phyloP scores from a whole-genome alignment of 306 rosid species.

The Heteromeles arbutifolia region DNA sequence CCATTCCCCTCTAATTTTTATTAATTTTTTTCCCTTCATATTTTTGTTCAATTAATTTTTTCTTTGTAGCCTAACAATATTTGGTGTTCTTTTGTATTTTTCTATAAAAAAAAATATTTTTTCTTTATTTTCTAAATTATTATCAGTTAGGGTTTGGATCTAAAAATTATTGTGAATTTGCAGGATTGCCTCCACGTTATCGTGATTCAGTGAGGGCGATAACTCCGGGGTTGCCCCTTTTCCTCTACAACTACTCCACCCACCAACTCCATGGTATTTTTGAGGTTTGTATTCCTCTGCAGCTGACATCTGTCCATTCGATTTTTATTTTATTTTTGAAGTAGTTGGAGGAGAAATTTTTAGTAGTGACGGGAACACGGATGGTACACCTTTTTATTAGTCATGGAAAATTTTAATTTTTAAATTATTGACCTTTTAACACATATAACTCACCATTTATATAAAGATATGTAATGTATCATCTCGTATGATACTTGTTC shows the following conservation, averaged over 20 bases:
- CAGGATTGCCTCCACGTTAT: constrained; percentile 90
- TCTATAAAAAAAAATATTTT: no score
- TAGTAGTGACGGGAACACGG: no score
- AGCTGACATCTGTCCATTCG: neutral
- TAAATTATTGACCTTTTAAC: no score
- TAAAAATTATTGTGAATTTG: neutral
- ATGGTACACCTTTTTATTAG: no score
- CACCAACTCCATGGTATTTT: constrained; percentile 98
- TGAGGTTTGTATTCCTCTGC: constrained; percentile 45
- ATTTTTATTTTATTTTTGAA: neutral
- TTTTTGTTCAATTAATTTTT: neutral
- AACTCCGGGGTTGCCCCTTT: constrained; percentile 91
- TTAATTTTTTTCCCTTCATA: neutral
- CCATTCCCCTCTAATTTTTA: neutral
- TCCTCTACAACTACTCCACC: constrained; percentile 89
- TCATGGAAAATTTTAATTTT: no score
- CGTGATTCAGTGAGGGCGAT: constrained; percentile 86
- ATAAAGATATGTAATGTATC: no score
- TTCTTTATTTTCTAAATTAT: no score
- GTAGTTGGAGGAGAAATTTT: neutral
- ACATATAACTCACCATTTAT: no score
- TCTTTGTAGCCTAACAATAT: neutral
- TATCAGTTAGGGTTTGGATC: neutral
- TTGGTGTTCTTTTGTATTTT: neutral
- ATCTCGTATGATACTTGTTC: no score